A percentile compares a stretch with the other conserved stretches of the same genome.
phyloP scores from a whole-genome alignment of 306 rosid species.

The Pueraria montana region DNA sequence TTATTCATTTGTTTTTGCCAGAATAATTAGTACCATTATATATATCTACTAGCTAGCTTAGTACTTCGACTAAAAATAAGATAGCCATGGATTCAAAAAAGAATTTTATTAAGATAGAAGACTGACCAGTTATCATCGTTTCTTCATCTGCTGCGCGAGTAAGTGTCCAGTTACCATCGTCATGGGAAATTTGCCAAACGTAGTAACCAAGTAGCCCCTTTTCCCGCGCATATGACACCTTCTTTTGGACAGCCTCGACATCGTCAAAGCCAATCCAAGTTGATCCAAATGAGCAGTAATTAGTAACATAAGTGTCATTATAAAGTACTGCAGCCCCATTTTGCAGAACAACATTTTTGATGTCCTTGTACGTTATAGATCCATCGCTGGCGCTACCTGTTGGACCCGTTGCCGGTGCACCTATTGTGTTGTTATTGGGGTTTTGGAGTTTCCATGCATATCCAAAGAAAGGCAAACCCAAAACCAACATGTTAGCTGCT shows the following conservation, averaged over 20 bases:
- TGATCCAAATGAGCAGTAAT: constrained; percentile 40
- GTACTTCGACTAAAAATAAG: too few species aligned
- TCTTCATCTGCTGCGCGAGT: constrained; percentile 5
- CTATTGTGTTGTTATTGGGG: constrained; percentile 28
- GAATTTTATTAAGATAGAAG: too few species aligned
- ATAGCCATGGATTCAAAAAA: too few species aligned
- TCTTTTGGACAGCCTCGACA: constrained; percentile 39
- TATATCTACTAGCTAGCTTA: too few species aligned
- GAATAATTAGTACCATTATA: too few species aligned
- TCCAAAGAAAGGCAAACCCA: constrained; percentile 49
- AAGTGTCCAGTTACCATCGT: constrained; percentile 47
- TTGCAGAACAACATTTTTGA: background rate
- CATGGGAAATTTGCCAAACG: constrained; percentile 38
- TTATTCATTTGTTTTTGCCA: too few species aligned
- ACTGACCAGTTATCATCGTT: too few species aligned
- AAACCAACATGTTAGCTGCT: constrained; percentile 38
- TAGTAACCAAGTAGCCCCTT: constrained; percentile 43
- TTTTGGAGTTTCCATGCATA: constrained; percentile 47
- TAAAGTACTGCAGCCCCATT: constrained; percentile 9
- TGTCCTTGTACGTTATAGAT: constrained; percentile 16
- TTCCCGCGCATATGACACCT: constrained; percentile 55
- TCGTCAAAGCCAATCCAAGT: constrained; percentile 56
- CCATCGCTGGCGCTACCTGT: background rate
- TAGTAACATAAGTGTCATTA: constrained; percentile 48
- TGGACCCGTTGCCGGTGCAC: constrained; percentile 49